These are phyloP conservation scores for Annulohypoxylon moriforme DNA, from an alignment of 495 filamentous ascomycete genomes.

Conservation along the genomic window DNA sequence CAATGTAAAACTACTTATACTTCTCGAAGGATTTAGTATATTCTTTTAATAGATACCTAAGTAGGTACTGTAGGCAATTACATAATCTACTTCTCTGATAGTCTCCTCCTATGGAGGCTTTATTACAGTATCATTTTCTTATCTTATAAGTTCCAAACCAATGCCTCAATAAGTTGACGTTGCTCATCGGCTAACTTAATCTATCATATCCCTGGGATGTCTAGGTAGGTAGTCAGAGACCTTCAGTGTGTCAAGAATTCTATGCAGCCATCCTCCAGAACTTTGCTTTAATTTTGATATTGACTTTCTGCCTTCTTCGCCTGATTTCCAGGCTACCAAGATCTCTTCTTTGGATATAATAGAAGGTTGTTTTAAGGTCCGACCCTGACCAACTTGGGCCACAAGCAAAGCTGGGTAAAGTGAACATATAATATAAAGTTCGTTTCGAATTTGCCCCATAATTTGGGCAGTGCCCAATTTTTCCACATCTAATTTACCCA, in stretches of 20 bases:
- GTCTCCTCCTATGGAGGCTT: too few relatives aligned
- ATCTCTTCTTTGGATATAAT: slow-evolving; percentile 45
- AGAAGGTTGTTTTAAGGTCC: slow-evolving; percentile 36
- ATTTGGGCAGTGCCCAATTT: slow-evolving; percentile 41
- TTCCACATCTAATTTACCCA: slow-evolving; percentile 42
- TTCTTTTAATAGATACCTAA: neutral
- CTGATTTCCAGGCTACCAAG: slow-evolving; percentile 18
- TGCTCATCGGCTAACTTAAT: too few relatives aligned
- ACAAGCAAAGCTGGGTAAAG: slow-evolving; percentile 41
- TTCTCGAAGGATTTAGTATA: neutral
- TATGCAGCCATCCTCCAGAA: neutral
- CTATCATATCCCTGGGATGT: too few relatives aligned
- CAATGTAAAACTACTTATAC: neutral
- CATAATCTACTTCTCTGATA: neutral
- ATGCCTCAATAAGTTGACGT: too few relatives aligned
- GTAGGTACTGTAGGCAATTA: too few relatives aligned
- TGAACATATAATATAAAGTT: slow-evolving; percentile 39
- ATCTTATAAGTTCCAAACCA: too few relatives aligned
- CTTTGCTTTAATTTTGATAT: neutral
- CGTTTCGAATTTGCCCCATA: slow-evolving; percentile 33
- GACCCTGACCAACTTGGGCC: neutral
- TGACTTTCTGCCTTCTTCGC: neutral
- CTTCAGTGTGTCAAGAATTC: neutral
- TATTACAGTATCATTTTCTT: too few relatives aligned
- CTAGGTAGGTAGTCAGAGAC: too few relatives aligned